A percentile compares a stretch with the other conserved stretches of the same genome.
phyloP scores from a whole-genome alignment of 805 yeast species.

The Candida oleophila region DNA sequence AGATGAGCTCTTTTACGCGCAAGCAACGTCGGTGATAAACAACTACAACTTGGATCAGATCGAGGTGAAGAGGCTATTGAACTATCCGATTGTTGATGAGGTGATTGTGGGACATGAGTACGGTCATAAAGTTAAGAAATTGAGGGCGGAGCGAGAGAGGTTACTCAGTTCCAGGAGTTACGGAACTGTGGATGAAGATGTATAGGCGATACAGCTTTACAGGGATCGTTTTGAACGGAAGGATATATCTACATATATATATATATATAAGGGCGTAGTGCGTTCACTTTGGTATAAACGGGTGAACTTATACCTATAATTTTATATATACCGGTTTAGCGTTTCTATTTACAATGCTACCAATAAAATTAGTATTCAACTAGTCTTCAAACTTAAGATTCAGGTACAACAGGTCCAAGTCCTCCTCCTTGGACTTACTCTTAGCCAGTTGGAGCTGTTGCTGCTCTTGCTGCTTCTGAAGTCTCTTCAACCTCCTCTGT shows the following conservation, averaged over 20 bases:
- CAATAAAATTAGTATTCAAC: not conserved
- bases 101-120: conserved; percentile 37
- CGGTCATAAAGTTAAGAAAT: conserved; percentile 41
- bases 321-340: no score
- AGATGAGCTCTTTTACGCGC: conserved; percentile 35
- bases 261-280: no score
- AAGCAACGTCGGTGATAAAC: conserved; percentile 29
- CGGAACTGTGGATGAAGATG: not conserved
- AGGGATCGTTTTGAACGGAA: not conserved
- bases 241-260: no score
- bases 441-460: not conserved
- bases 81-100: conserved; percentile 47
- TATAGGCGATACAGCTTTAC: not conserved
- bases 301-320: no score
- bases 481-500: conserved; percentile 15
- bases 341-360: conserved; percentile 6
- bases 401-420: conserved; percentile 40
- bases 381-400: conserved; percentile 24
- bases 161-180: not conserved
- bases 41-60: conserved; percentile 33
- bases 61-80: conserved; percentile 33
- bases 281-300: no score
- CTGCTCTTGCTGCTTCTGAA: conserved; percentile 15
- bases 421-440: conserved; percentile 21
- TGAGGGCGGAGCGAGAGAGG: conserved; percentile 26